Base-by-base conservation (phyloP, 2,329 filamentous ascomycete genomes). In the Pseudocercospora eumusae region DNA sequence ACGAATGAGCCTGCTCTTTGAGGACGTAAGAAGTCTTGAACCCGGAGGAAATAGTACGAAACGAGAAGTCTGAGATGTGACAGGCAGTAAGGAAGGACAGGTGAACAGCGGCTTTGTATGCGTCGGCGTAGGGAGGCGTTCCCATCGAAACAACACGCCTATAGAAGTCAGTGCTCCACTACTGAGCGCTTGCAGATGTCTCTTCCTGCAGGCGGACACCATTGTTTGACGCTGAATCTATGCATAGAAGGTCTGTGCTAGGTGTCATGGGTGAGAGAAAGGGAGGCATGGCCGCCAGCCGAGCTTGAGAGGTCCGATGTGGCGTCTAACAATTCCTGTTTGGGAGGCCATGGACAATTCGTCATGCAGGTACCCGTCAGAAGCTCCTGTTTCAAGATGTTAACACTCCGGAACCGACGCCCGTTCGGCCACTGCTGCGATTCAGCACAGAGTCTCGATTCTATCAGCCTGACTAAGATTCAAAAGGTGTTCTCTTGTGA, bases 1-100 rank as follows among this genome's bases (percentile, higher is more conserved):
- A 75, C 75, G 78, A 81, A 77, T 77, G 80, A 80, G 74, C 76
- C 75, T 76, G 73, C 72, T 72, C 72, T 72, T 71, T 69, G 67
- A 69, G 68, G 61, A 66, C 66, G 64, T 67, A 68, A 45, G 20
- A 50, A 58, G 63, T 42, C 59, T 33, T 42, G 27, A 36, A 54
- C 54, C n/a, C 59, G 18, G 31, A 40, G 45, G 49, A 18, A 57
- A 49, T 49, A 44, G 59, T 55, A 56, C 60, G 60, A 59, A 52
- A 62, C 55, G 49, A 60, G 57, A 13, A 23, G 28, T 36, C 33
- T 15, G 52, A 55, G 9, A 49, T 28, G 20, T 56, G 23, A 40
- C 33, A 54, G 33, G 45, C 47, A 59, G 33, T 59, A 28, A 20
- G 56, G 54, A 45, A 79, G 9, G 76, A 75, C 57, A 75, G 69